Conservation (phyloP, 352 stramenopile species). For the Pythium aristosporum region DNA sequence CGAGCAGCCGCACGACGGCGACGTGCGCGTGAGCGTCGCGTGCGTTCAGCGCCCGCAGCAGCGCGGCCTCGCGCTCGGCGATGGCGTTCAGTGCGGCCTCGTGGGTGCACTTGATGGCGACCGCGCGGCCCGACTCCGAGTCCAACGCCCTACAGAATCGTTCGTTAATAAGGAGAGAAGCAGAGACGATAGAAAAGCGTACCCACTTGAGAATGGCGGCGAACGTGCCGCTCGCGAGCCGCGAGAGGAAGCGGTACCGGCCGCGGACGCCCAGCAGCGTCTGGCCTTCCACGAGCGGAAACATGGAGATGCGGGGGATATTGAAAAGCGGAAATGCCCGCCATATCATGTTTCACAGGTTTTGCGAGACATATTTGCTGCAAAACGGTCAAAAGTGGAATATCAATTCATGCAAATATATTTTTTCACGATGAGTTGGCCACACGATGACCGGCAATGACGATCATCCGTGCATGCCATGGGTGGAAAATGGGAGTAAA, state of each 20-base stretch:
- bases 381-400: neutral
- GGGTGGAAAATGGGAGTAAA: neutral
- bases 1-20: constrained; percentile 55
- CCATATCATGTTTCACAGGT: constrained; percentile 10
- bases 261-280: constrained; percentile 50
- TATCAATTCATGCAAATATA: constrained; percentile 5
- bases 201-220: constrained; percentile 62
- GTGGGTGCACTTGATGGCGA: constrained; percentile 74
- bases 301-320: constrained; percentile 3
- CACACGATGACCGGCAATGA: neutral
- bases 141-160: constrained; percentile 44
- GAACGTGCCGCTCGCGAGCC: constrained; percentile 71
- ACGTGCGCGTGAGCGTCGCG: constrained; percentile 37
- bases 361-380: neutral
- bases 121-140: constrained; percentile 33
- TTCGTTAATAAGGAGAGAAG: neutral
- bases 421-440: neutral
- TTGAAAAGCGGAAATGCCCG: neutral
- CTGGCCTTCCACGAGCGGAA: constrained; percentile 64
- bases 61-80: constrained; percentile 52
- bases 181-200: neutral
- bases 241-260: constrained; percentile 72
- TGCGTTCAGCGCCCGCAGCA: constrained; percentile 42
- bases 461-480: neutral
- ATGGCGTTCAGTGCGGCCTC: constrained; percentile 47